phyloP scores from a whole-genome alignment of 768 basidiomycete genomes.

The Phaeotremella fagi region DNA sequence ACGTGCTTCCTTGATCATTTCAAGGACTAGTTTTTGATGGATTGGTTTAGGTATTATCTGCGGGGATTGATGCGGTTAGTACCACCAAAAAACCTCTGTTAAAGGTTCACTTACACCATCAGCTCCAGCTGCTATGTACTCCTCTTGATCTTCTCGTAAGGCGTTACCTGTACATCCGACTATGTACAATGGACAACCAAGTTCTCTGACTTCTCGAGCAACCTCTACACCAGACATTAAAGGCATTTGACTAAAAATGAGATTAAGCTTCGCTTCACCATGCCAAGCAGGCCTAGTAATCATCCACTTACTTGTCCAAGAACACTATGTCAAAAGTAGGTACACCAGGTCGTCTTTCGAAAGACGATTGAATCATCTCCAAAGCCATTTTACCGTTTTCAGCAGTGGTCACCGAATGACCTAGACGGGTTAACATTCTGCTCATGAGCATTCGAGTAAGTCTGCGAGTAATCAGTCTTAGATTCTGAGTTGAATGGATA shows the following conservation, averaged over 20 bases:
- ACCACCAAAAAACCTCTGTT: background rate
- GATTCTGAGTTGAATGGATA: background rate
- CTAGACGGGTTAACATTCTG: conserved; percentile 43
- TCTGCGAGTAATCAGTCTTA: conserved; percentile 8
- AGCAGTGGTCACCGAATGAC: conserved; percentile 42
- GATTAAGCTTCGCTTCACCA: background rate
- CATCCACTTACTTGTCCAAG: conserved; percentile 43
- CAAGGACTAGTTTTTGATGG: conserved; percentile 35
- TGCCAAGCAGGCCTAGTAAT: too few species aligned
- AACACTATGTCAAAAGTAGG: conserved; percentile 39
- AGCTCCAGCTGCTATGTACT: conserved; percentile 45
- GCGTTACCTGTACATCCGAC: conserved; percentile 48
- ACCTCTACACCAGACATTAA: conserved; percentile 47
- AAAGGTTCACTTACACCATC: conserved; percentile 16
- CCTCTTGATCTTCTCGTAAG: conserved; percentile 42
- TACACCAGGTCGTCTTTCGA: conserved; percentile 15
- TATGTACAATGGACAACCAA: conserved; percentile 42
- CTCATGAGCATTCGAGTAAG: conserved; percentile 47
- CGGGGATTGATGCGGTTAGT: background rate
- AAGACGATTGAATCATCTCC: conserved; percentile 32
- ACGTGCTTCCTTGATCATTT: conserved; percentile 40
- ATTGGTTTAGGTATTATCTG: conserved; percentile 44
- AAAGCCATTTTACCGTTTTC: conserved; percentile 45
- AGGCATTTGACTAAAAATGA: conserved; percentile 42
- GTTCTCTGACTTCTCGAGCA: conserved; percentile 36